These are phyloP conservation scores for sweet orange (Citrus sinensis) DNA, from an alignment of 345 rosid genomes.

Conservation along the genomic window DNA sequence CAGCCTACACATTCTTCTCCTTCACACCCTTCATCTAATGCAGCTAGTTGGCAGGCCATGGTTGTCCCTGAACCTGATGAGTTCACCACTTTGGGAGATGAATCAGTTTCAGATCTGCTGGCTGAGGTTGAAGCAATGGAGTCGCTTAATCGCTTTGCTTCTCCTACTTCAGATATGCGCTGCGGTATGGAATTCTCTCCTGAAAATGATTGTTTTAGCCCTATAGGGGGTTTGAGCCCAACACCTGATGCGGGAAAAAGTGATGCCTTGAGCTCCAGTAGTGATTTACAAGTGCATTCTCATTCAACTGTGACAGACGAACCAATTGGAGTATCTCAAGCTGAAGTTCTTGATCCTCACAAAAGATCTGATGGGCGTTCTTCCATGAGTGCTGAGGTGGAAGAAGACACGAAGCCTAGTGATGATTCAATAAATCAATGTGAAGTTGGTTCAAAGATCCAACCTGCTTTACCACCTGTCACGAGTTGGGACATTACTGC, in stretches of 20 bases:
- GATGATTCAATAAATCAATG: slow-evolving; percentile 47
- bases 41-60: slow-evolving; percentile 69
- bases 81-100: slow-evolving; percentile 58
- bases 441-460: slow-evolving; percentile 46
- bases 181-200: slow-evolving; percentile 47
- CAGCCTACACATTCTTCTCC: slow-evolving; percentile 41
- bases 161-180: slow-evolving; percentile 68
- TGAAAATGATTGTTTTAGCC: slow-evolving; percentile 77
- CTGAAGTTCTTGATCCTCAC: slow-evolving; percentile 27
- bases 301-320: slow-evolving; percentile 37
- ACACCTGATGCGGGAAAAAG: slow-evolving; percentile 54
- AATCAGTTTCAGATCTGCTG: slow-evolving; percentile 95
- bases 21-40: slow-evolving; percentile 34
- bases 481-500: slow-evolving; percentile 27
- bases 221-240: slow-evolving; percentile 63
- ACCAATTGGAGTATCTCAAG: slow-evolving; percentile 24
- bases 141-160: slow-evolving; percentile 65
- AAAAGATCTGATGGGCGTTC: slow-evolving; percentile 43
- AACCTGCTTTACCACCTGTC: slow-evolving; percentile 38
- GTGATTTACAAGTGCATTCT: slow-evolving; percentile 51
- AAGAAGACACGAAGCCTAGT: slow-evolving; percentile 34
- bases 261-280: slow-evolving; percentile 71
- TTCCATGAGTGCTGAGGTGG: slow-evolving; percentile 40
- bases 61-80: slow-evolving; percentile 63
- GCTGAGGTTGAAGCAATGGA: slow-evolving; percentile 99